Percentiles rank a stretch among this genome's conserved stretches.
Evolutionary conservation across 140 eudicot genomes (phyloP).

Genomic region (Cichorium intybus): DNA sequence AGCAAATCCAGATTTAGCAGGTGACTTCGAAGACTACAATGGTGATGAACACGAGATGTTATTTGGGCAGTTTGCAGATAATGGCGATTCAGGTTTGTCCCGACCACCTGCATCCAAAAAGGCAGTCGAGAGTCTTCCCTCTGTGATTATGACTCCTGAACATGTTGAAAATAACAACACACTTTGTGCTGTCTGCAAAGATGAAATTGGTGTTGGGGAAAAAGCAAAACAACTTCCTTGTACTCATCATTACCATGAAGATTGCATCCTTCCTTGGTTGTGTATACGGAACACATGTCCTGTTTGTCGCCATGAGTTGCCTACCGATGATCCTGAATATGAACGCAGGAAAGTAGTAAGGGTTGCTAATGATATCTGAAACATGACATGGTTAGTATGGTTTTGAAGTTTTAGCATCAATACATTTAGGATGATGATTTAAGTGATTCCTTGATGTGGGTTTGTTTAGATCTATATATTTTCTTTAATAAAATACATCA

Average conservation of each 20-base stretch:
- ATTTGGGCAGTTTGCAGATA: slow-evolving; percentile 59
- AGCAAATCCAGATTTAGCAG: slow-evolving; percentile 25
- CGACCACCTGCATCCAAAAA: slow-evolving; percentile 57
- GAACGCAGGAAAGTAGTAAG: slow-evolving; percentile 50
- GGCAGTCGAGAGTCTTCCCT: slow-evolving; percentile 40
- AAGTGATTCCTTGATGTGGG: slow-evolving; percentile 25
- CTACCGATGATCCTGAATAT: slow-evolving; percentile 63
- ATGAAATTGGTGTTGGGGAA: slow-evolving; percentile 53
- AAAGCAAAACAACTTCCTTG: slow-evolving; percentile 51
- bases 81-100: slow-evolving; percentile 29
- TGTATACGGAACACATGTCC: slow-evolving; percentile 62
- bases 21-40: slow-evolving; percentile 34
- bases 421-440: slow-evolving; percentile 18
- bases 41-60: slow-evolving; percentile 47
- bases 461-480: slow-evolving; percentile 21
- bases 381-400: slow-evolving; percentile 23
- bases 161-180: slow-evolving; percentile 33
- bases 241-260: slow-evolving; percentile 54
- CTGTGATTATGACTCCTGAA: slow-evolving; percentile 35
- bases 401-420: slow-evolving; percentile 21
- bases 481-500: not conserved
- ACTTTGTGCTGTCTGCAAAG: slow-evolving; percentile 65
- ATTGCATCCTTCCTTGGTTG: slow-evolving; percentile 71
- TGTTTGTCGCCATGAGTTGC: slow-evolving; percentile 70
- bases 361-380: slow-evolving; percentile 33